A percentile compares a stretch with the other conserved stretches of the same genome.
phyloP scores from a whole-genome alignment of 1,139 yeast species.

The Geotrichum restrictum region DNA sequence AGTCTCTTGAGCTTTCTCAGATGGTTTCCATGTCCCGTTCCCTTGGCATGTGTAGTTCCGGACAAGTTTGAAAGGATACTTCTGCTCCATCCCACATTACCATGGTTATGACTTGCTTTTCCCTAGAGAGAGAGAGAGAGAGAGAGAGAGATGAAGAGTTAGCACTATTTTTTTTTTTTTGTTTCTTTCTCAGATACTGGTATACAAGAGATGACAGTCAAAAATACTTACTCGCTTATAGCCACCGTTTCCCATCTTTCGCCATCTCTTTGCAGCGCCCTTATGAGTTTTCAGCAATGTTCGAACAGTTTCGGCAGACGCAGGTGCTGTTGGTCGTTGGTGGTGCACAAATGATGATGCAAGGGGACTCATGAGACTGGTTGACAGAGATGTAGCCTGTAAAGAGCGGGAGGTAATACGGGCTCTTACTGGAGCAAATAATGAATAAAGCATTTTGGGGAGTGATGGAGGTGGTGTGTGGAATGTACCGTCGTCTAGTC shows the following conservation, averaged over 20 bases:
- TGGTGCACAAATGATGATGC: constrained; percentile 1
- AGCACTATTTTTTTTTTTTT: too few relatives aligned
- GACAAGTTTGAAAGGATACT: constrained; percentile 60
- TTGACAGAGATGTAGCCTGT: constrained; percentile 4
- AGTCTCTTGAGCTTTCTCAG: constrained; percentile 52
- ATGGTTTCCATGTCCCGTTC: constrained; percentile 47
- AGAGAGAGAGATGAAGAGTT: too few relatives aligned
- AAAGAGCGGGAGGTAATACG: constrained; percentile 6
- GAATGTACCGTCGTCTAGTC: too few relatives aligned
- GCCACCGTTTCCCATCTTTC: constrained; percentile 59
- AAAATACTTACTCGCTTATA: constrained; percentile 43
- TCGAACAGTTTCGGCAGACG: constrained; percentile 35
- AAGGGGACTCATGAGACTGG: constrained; percentile 12
- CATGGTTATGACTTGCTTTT: constrained; percentile 86
- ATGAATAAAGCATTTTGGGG: constrained; percentile 13
- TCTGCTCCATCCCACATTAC: constrained; percentile 81
- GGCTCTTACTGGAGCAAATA: constrained; percentile 1
- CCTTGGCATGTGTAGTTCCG: constrained; percentile 56
- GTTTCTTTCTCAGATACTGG: too few relatives aligned
- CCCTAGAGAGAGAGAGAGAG: too few relatives aligned
- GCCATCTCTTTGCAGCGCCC: constrained; percentile 80
- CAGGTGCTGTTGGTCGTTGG: constrained; percentile 4
- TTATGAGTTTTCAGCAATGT: constrained; percentile 57
- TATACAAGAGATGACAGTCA: too few relatives aligned
- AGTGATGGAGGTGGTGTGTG: not conserved